phyloP scores from a whole-genome alignment of 768 basidiomycete genomes.

The Tubosaeta brunneosetosa region DNA sequence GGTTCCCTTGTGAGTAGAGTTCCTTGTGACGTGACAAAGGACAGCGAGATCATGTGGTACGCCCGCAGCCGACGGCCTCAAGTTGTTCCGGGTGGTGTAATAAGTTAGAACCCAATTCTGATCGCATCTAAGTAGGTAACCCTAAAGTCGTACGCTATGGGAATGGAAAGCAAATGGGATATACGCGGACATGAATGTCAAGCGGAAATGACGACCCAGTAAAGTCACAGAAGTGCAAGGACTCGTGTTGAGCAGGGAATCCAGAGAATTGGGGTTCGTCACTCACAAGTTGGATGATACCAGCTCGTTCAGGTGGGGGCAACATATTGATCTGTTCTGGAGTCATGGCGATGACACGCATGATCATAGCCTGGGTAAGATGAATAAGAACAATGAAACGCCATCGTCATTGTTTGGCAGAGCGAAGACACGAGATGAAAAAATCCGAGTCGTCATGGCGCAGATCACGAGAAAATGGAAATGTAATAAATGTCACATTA shows the following conservation, averaged over 20 bases:
- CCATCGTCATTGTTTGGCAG: neutral
- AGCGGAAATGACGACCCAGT: constrained; percentile 18
- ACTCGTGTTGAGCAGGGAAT: constrained; percentile 10
- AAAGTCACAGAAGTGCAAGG: constrained; percentile 2
- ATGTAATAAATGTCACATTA: constrained; percentile 24
- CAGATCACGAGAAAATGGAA: constrained; percentile 3
- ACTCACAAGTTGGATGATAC: constrained; percentile 79
- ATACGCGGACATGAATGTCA: constrained; percentile 24
- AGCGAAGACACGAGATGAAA: neutral
- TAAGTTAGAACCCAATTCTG: constrained; percentile 1
- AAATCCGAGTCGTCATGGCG: neutral
- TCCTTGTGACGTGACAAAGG: neutral
- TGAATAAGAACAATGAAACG: constrained; percentile 11
- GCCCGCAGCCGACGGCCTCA: constrained; percentile 1
- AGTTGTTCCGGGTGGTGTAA: constrained; percentile 5
- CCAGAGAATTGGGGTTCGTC: neutral
- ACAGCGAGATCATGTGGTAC: neutral
- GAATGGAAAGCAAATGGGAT: constrained; percentile 4
- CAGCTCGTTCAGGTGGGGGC: constrained; percentile 67
- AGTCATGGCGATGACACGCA: constrained; percentile 77
- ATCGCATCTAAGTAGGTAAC: constrained; percentile 24
- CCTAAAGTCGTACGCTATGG: constrained; percentile 30
- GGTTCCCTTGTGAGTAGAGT: neutral
- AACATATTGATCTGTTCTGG: constrained; percentile 77
- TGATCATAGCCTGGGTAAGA: constrained; percentile 57